Evolutionary conservation across 257 asterid species (phyloP).

Genomic region (Buddleja alternifolia): DNA sequence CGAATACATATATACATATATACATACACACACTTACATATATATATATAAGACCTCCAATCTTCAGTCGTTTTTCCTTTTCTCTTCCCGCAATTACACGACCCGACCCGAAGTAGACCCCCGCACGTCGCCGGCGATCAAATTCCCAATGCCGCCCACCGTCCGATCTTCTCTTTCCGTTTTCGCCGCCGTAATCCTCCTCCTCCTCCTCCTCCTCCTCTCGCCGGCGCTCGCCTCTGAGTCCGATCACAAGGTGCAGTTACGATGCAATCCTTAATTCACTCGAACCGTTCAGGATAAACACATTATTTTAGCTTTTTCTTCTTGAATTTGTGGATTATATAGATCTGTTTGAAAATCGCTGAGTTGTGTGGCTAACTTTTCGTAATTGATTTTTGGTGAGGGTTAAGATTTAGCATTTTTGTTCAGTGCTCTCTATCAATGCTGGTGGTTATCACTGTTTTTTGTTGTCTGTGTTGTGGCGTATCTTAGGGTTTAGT

Average conservation of each 20-base stretch:
- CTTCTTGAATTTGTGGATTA: not conserved
- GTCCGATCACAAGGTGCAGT: constrained; percentile 53
- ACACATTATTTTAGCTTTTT: not conserved
- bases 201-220: constrained; percentile 30
- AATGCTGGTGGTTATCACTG: not conserved
- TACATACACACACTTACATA: too few species aligned
- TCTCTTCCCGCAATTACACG: too few species aligned
- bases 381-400: not conserved
- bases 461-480: not conserved
- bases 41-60: too few species aligned
- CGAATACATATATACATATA: too few species aligned
- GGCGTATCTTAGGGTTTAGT: not conserved
- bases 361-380: not conserved
- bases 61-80: too few species aligned
- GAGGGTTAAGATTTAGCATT: not conserved
- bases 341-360: not conserved
- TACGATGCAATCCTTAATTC: not conserved
- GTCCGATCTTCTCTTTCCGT: constrained; percentile 35
- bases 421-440: not conserved
- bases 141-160: constrained; percentile 30
- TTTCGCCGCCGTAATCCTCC: constrained; percentile 26
- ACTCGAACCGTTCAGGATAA: not conserved
- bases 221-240: constrained; percentile 51
- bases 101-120: constrained; percentile 28
- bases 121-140: constrained; percentile 37